Percentiles rank a stretch among this genome's conserved stretches.
phyloP scores from a whole-genome alignment of 257 asterid genomes.

The Nyctanthes arbortristis region DNA sequence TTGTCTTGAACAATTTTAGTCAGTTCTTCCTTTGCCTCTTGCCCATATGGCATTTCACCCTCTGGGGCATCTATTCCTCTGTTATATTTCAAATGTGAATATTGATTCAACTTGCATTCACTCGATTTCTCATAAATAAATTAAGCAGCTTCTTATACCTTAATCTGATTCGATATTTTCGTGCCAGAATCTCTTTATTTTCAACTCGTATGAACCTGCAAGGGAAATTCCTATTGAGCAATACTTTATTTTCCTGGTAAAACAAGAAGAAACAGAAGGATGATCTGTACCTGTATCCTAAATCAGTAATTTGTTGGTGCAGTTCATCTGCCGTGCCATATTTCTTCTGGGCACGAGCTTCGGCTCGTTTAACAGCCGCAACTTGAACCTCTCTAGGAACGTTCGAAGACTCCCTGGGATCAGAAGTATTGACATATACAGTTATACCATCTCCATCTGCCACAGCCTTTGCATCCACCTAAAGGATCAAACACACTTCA shows the following conservation, averaged over 20 bases:
- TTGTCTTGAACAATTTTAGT: conserved; percentile 63
- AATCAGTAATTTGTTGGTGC: conserved; percentile 63
- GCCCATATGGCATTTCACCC: conserved; percentile 79
- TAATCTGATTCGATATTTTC: conserved; percentile 82
- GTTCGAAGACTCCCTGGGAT: conserved; percentile 63
- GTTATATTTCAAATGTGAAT: conserved; percentile 13
- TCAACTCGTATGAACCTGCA: conserved; percentile 63
- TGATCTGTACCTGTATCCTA: conserved; percentile 69
- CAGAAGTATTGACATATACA: conserved; percentile 59
- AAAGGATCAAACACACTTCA: background rate
- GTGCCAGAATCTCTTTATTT: conserved; percentile 74
- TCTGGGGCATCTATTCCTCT: conserved; percentile 99
- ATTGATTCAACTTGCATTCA: background rate
- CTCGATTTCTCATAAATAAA: background rate
- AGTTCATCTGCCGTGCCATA: conserved; percentile 68
- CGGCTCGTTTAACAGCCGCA: conserved; percentile 62
- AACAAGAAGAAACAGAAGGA: background rate
- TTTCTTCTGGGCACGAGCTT: conserved; percentile 65
- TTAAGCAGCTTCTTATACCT: conserved; percentile 44
- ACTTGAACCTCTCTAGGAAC: conserved; percentile 66
- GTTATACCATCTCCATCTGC: conserved; percentile 96
- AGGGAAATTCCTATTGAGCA: conserved; percentile 10
- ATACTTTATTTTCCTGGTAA: background rate
- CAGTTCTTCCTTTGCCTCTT: conserved; percentile 77
- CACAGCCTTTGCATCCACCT: conserved; percentile 92